Evolutionary conservation across 345 rosid genomes (phyloP).

Genomic region (Dimocarpus longan): DNA sequence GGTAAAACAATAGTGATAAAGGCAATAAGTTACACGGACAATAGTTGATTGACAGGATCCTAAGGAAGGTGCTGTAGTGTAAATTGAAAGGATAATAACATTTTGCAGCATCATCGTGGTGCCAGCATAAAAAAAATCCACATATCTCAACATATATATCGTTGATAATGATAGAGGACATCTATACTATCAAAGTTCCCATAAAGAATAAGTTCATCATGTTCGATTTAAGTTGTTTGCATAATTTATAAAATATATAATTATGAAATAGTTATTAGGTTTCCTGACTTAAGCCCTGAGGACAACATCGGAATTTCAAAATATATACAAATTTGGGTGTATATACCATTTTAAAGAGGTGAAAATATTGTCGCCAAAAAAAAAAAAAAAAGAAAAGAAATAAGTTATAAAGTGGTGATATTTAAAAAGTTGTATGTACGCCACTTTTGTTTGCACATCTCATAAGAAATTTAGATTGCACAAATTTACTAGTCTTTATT

Average conservation of each 20-base stretch:
- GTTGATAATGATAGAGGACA: not conserved
- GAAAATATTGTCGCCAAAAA: too few species aligned
- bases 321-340: too few species aligned
- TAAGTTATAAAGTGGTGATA: too few species aligned
- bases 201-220: not conserved
- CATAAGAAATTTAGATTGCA: too few species aligned
- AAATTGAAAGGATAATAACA: not conserved
- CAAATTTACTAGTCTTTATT: too few species aligned
- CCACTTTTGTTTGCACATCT: too few species aligned
- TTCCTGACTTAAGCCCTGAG: conserved; percentile 83
- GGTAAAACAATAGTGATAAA: not conserved
- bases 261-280: conserved; percentile 49
- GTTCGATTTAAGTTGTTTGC: not conserved
- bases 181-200: not conserved
- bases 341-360: too few species aligned
- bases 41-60: not conserved
- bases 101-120: not conserved
- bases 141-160: not conserved
- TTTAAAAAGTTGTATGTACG: too few species aligned
- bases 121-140: not conserved
- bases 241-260: not conserved
- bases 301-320: too few species aligned
- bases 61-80: not conserved
- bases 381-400: too few species aligned
- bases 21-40: not conserved